These are phyloP conservation scores for Corylus avellana DNA, from an alignment of 306 rosid species.

Conservation along the genomic window DNA sequence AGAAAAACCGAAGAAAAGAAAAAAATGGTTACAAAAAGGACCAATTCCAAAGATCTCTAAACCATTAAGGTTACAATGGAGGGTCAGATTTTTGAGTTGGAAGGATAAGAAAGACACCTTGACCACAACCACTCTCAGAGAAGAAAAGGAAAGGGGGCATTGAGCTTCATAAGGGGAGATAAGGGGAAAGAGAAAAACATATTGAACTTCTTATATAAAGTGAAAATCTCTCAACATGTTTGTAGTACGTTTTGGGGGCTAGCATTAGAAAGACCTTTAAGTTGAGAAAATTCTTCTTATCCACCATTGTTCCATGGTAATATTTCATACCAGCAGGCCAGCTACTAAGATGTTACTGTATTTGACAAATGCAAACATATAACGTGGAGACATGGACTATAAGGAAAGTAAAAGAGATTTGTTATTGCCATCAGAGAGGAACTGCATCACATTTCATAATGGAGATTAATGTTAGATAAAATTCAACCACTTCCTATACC, in stretches of 20 bases:
- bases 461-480: slow-evolving; percentile 5
- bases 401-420: slow-evolving; percentile 11
- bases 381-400: not conserved
- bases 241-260: not conserved
- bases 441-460: not conserved
- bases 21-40: not conserved
- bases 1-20: not conserved
- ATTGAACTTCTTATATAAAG: not conserved
- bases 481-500: slow-evolving; percentile 39
- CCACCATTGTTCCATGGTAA: slow-evolving; percentile 3
- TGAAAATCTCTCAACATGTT: not conserved
- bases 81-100: not conserved
- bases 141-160: not conserved
- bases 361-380: slow-evolving; percentile 4
- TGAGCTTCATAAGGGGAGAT: not conserved
- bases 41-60: not conserved
- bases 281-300: not conserved
- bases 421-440: not conserved
- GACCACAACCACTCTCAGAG: not conserved
- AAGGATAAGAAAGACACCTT: not conserved
- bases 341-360: slow-evolving; percentile 4
- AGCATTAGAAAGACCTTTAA: slow-evolving; percentile 4
- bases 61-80: not conserved
- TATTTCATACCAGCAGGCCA: slow-evolving; percentile 17
- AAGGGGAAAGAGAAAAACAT: no score